Base-by-base conservation (phyloP, 768 basidiomycete species). In the Ramaria sp. region DNA sequence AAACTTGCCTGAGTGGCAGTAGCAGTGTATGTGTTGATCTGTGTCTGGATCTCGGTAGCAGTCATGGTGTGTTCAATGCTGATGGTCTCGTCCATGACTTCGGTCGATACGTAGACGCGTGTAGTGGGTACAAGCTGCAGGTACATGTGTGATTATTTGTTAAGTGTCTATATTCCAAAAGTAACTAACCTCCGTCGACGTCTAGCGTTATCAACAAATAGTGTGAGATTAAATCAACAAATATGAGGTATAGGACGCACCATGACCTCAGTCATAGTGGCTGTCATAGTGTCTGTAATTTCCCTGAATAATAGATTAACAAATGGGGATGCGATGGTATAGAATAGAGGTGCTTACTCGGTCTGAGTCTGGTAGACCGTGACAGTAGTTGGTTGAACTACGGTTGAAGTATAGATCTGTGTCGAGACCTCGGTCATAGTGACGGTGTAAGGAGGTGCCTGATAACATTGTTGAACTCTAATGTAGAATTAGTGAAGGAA, bases 71-170 rank as follows among this genome's bases (percentile, higher is more conserved):
- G 71, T 59, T 82, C 78, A 48, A 79, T 39, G 24, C 70, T 73
- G 70, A 74, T 64, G 60, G 78, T 80, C 52, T 70, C 69, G 71
- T 83, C 79, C 59, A 79, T 73, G 62, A 78, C 69, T 65, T 83
- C 76, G 20, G 83, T 85, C 15, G 81, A 83, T 37, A 81, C 74
- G 75, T 76, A 85, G 47, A 83, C 73, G 45, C 76, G 74, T 12
- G 82, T 84, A 25, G 83, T 84, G 45, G 81, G 81, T 41, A 79
- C 69, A 32, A 77, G 66, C 65, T 58, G 34, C 16, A 34, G 13
- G 32, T 36, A 36, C 51, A 44, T 20, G 42, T 3, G 52, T 38
- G 47, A 48, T 57, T 38, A 34, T 53, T 56, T 13, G 8, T 34
- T 8, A 34, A 8, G 7, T 34, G 32, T 34, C 32, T n/a, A 20